Evolutionary conservation across 805 yeast species (phyloP), one percentile per base, ranked within the genome.

Genomic region (Wickerhamiella kurtzmanii): DNA sequence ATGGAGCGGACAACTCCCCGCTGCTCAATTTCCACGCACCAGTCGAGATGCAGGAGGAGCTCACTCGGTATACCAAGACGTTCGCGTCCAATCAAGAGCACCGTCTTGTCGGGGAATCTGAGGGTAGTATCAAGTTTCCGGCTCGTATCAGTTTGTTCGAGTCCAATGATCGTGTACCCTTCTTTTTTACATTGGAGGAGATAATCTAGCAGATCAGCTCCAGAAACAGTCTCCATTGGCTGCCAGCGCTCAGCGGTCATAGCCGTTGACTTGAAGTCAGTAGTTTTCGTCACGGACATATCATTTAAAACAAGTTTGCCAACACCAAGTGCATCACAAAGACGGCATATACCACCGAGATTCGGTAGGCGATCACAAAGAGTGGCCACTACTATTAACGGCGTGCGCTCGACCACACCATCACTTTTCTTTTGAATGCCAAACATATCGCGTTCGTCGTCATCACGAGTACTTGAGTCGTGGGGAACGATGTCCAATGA

Each of bases 211-310:
- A 88, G 77, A 2, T 68, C 69, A 0, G 64, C 75, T 3, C 74
- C 70, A 48, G 72, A 72, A 3, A 88, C 94, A 60, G 87, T 89
- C 4, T 67, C 60, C 77, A 88, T 80, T 1, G 96, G 96, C 92
- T 87, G 83, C 96, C 96, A 89, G 48, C 74, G 69, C 55, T 88
- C 96, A 0, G 97, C 95, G 0, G 96, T 86, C 8, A 88, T 95
- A 0, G 96, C 94, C 25, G 92, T 96, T 52, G 71, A 78, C 57
- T 77, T 82, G 67, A 88, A 88, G 50, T 82, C 88, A 1, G 76
- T 72, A 56, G 80, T 74, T 6, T 73, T 66, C 47, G 74, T 74
- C 3, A 84, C 80, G 22, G 71, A 61, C 20, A 79, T 58, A 55
- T 87, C 95, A 55, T 84, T 75, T 32, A 89, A 67, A 0, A 95